Evolutionary conservation across 1,284 basidiomycete species (phyloP), one percentile per base, ranked within the genome.

Genomic region (Coriolopsis trogii): DNA sequence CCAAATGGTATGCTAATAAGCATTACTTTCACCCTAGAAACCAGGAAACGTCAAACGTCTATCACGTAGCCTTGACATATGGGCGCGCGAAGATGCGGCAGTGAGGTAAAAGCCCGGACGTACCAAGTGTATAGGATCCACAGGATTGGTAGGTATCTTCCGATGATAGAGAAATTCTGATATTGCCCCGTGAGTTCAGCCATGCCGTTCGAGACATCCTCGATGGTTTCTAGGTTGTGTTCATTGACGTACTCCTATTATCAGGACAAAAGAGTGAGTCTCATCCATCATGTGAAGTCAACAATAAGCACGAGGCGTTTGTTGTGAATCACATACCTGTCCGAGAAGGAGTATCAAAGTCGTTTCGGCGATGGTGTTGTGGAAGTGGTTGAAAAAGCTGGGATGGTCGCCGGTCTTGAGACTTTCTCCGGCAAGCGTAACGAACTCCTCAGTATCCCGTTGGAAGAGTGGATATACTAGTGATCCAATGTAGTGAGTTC

Each of bases 171-270:
- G 42, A 62, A 58, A 46, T 64, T 67, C 49, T 67, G 59, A 48
- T 62, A 68, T 29, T 67, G 70, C 16, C 70, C 70, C 4, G 69
- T 70, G 40, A 71, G 56, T 21, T 64, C 65, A 2, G 70, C 70
- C 50, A 72, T 65, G 34, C 65, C 67, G 15, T 65, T 63, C 7
- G 70, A 68, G 23, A 69, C 63, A 24, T 68, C 61, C 42, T 67
- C 67, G 10, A 68, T 60, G 29, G 64, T 56, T 15, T 57, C 43
- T 21, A 69, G 60, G 40, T 67, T 66, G 24, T 53, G 50, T 26
- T 60, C 51, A 38, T 58, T 65, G 28, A 64, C 60, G 53, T 66
- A 66, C 33, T 58, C 53, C 69, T 72, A 41, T 9, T 6, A 13
- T 9, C 26, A n/a, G n/a, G n/a, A n/a, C 37, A 21, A 10, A 25